Conservation (phyloP, 75 land plant species). For the Pinus taeda region DNA sequence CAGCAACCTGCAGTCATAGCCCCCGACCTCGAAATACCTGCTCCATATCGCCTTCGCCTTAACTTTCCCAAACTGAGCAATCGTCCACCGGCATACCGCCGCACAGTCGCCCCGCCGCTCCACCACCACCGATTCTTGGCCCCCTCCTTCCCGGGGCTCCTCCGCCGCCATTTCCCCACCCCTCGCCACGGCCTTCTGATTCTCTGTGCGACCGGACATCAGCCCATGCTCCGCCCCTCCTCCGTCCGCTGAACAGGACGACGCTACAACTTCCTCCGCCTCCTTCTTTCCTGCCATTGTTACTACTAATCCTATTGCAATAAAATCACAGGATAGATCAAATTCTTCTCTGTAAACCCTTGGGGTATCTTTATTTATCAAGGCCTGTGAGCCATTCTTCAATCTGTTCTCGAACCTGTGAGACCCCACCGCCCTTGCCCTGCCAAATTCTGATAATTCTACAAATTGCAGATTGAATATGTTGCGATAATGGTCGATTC, state of each 20-base stretch:
- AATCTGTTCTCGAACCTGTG: too few relatives aligned
- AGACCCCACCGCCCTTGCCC: too few relatives aligned
- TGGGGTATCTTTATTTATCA: too few relatives aligned
- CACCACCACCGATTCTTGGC: conserved; percentile 46
- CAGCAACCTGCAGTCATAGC: conserved; percentile 48
- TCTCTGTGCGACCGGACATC: conserved; percentile 15
- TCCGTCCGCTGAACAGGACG: conserved; percentile 6
- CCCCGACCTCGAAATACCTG: conserved; percentile 54
- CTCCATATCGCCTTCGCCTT: conserved; percentile 58
- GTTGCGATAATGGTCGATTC: too few relatives aligned
- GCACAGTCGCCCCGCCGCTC: conserved; percentile 36
- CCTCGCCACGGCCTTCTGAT: conserved; percentile 23
- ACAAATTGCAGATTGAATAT: too few relatives aligned
- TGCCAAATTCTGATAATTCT: too few relatives aligned
- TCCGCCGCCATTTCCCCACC: conserved; percentile 33
- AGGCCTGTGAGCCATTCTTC: too few relatives aligned
- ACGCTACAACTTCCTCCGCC: conserved; percentile 10
- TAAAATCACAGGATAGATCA: background rate
- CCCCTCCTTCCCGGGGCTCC: conserved; percentile 44
- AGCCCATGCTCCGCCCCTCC: conserved; percentile 26
- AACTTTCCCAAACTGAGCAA: conserved; percentile 40
- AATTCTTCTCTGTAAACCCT: background rate
- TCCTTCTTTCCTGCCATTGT: conserved; percentile 9
- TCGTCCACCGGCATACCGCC: conserved; percentile 51
- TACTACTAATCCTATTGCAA: background rate